Evolutionary conservation across 75 land plant species (phyloP).

Genomic region (Pinus tabuliformis): DNA sequence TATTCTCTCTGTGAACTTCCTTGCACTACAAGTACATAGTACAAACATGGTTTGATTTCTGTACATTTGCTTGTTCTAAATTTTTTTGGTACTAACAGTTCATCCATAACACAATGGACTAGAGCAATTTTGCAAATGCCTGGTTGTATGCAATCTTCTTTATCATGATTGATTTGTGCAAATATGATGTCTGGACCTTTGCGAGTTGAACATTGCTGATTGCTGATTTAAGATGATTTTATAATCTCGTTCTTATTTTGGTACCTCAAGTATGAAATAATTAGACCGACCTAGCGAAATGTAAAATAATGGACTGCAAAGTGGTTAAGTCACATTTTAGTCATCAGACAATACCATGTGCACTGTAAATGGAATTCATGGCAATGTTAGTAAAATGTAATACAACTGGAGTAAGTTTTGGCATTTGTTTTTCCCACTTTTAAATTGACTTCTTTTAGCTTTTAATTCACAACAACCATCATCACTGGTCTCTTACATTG

Average conservation of each 20-base stretch:
- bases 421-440: neutral
- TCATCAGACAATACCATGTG: neutral
- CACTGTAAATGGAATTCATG: too few species aligned
- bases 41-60: neutral
- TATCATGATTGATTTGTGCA: neutral
- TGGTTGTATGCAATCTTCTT: neutral
- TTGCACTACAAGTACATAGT: neutral
- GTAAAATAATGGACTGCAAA: too few species aligned
- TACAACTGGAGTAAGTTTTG: neutral
- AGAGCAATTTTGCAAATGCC: neutral
- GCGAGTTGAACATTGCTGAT: neutral
- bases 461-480: neutral
- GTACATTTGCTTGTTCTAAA: neutral
- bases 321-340: neutral
- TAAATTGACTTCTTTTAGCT: neutral
- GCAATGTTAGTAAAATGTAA: neutral
- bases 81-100: neutral
- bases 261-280: neutral
- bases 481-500: neutral
- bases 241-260: neutral
- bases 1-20: neutral
- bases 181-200: neutral
- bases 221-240: neutral
- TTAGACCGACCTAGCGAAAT: too few species aligned
- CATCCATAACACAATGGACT: neutral